phyloP scores from a whole-genome alignment of 2,329 filamentous ascomycete genomes.

The Teratosphaeria epicoccoides region DNA sequence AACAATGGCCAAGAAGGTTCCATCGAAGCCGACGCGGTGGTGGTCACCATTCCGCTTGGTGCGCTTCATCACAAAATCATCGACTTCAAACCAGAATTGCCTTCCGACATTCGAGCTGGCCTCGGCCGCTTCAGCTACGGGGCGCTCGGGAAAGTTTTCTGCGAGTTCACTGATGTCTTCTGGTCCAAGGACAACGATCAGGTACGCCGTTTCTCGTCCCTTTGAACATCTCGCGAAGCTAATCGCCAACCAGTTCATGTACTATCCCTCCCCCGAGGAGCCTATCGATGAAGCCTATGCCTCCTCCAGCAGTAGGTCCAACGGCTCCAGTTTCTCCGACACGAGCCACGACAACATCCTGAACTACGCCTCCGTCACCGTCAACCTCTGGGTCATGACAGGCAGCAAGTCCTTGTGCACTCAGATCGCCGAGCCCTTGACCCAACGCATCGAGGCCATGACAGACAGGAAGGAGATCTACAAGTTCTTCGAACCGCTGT shows the following conservation, averaged over 20 bases:
- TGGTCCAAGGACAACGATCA: conserved; percentile 38
- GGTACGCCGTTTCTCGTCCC: background rate
- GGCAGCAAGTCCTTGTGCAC: conserved; percentile 34
- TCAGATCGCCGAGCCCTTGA: conserved; percentile 36
- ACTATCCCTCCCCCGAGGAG: conserved; percentile 30
- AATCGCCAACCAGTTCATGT: conserved; percentile 26
- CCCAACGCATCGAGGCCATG: conserved; percentile 36
- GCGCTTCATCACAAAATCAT: conserved; percentile 31
- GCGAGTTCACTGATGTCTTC: conserved; percentile 35
- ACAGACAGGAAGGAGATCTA: conserved; percentile 28
- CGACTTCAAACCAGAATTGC: conserved; percentile 30
- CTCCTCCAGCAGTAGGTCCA: conserved; percentile 17
- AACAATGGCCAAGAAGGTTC: conserved; percentile 15
- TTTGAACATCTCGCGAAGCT: background rate
- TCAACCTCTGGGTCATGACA: conserved; percentile 36
- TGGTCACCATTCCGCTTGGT: conserved; percentile 32
- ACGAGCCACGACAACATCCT: conserved; percentile 26
- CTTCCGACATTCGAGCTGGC: conserved; percentile 27
- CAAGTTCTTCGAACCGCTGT: conserved; percentile 35
- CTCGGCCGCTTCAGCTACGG: conserved; percentile 32
- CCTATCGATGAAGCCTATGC: conserved; percentile 17
- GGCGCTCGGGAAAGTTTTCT: conserved; percentile 35
- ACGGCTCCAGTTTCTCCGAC: conserved; percentile 17
- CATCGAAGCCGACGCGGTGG: conserved; percentile 29
- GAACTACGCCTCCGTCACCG: conserved; percentile 35